A percentile compares a stretch with the other conserved stretches of the same genome.
Conservation (phyloP, 2,329 filamentous ascomycete genomes). For the Talaromyces sp. region DNA sequence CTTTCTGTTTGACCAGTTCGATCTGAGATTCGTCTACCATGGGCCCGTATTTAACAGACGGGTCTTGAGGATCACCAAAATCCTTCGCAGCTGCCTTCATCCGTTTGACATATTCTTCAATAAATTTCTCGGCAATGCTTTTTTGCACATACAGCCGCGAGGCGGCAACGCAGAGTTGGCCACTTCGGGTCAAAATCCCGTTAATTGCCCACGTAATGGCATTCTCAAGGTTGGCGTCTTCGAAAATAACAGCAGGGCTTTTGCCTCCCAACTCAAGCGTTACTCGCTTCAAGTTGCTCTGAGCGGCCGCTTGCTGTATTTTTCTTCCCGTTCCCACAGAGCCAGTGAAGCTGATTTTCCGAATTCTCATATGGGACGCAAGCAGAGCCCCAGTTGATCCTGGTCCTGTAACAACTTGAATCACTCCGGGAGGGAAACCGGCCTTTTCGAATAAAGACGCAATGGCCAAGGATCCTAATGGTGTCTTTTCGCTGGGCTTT, state of each 20-base stretch:
- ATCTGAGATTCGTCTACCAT: background rate
- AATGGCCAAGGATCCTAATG: background rate
- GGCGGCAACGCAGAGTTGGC: background rate
- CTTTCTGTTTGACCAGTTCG: background rate
- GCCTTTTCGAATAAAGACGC: slow-evolving; percentile 37
- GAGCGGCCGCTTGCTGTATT: slow-evolving; percentile 46
- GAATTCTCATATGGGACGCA: slow-evolving; percentile 49
- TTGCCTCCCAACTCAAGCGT: slow-evolving; percentile 42
- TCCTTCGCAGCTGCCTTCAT: background rate
- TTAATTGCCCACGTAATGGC: slow-evolving; percentile 10
- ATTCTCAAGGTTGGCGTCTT: slow-evolving; percentile 19
- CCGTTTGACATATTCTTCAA: background rate
- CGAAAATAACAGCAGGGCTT: slow-evolving; percentile 14
- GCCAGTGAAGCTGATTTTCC: slow-evolving; percentile 56
- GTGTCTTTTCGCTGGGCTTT: slow-evolving; percentile 37
- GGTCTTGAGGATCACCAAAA: background rate
- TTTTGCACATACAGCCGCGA: background rate
- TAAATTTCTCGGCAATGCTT: background rate
- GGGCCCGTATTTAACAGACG: background rate
- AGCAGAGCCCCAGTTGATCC: slow-evolving; percentile 50
- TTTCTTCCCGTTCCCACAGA: slow-evolving; percentile 47
- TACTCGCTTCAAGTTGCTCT: slow-evolving; percentile 47
- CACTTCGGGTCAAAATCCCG: background rate
- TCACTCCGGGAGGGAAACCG: slow-evolving; percentile 51
- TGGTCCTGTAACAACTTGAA: slow-evolving; percentile 51